Percentiles rank a stretch among this genome's conserved stretches.
Evolutionary conservation across 2,329 filamentous ascomycete genomes (phyloP).

Genomic region (Aureobasidium melanogenum): DNA sequence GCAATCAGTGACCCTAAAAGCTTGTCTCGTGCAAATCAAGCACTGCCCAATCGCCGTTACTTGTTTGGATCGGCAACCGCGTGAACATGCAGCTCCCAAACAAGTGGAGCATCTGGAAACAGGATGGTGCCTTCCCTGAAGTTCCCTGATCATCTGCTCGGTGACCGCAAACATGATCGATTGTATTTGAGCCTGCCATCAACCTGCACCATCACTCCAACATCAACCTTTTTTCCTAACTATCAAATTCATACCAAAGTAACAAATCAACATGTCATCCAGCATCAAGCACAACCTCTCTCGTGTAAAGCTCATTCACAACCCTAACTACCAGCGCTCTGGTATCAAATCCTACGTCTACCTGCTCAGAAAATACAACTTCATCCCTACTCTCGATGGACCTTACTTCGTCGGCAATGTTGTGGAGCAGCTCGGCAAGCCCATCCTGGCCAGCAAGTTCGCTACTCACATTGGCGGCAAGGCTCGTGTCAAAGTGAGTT

Average conservation of each 20-base stretch:
- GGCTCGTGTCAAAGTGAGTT: constrained; percentile 32
- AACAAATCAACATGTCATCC: constrained; percentile 14
- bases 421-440: constrained; percentile 40
- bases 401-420: constrained; percentile 49
- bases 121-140: not conserved
- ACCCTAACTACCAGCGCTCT: constrained; percentile 21
- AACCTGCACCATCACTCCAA: constrained; percentile 17
- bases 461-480: constrained; percentile 36
- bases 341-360: constrained; percentile 24
- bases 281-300: constrained; percentile 16
- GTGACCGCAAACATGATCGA: not conserved
- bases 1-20: not conserved
- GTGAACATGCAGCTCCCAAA: not conserved
- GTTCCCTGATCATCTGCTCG: not conserved
- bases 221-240: constrained; percentile 13
- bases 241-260: constrained; percentile 7
- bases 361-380: constrained; percentile 34
- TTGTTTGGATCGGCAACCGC: constrained; percentile 1
- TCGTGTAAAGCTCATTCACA: constrained; percentile 21
- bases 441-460: constrained; percentile 23
- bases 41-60: not conserved
- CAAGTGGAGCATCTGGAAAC: not conserved
- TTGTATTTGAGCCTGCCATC: constrained; percentile 12
- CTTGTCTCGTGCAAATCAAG: constrained; percentile 4
- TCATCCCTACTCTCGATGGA: constrained; percentile 53